phyloP scores from a whole-genome alignment of 2,329 filamentous ascomycete genomes.

The Calonectria pseudoturangicola region DNA sequence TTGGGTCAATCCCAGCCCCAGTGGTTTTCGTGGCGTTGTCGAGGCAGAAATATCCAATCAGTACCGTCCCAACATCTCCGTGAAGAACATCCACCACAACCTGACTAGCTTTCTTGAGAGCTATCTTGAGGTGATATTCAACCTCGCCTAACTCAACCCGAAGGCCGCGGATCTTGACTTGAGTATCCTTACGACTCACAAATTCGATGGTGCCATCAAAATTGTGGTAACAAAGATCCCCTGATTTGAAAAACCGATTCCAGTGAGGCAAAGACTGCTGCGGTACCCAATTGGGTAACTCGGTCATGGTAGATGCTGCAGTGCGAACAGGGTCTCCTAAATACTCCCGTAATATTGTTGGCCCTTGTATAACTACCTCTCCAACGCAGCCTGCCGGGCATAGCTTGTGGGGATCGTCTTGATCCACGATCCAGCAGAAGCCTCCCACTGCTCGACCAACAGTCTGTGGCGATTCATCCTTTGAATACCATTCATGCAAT shows the following conservation, averaged over 20 bases:
- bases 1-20: background rate
- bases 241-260: conserved; percentile 13
- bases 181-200: conserved; percentile 9
- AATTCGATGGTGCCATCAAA: conserved; percentile 6
- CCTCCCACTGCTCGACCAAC: conserved; percentile 3
- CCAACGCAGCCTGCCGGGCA: conserved; percentile 48
- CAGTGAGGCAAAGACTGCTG: background rate
- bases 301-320: background rate
- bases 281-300: background rate
- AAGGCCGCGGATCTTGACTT: conserved; percentile 5
- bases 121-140: background rate
- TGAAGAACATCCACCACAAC: conserved; percentile 5
- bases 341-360: conserved; percentile 12
- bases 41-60: conserved; percentile 18
- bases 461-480: conserved; percentile 17
- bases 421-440: conserved; percentile 11
- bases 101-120: background rate
- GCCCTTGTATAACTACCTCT: conserved; percentile 51
- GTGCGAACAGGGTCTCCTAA: background rate
- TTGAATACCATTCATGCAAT: background rate
- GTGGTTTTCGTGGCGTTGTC: background rate
- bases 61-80: background rate
- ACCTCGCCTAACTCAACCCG: conserved; percentile 12
- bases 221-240: conserved; percentile 10
- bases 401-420: background rate